A percentile compares a stretch with the other conserved stretches of the same genome.
Conservation (phyloP, 345 rosid species). For the Arabidopsis arenosa region DNA sequence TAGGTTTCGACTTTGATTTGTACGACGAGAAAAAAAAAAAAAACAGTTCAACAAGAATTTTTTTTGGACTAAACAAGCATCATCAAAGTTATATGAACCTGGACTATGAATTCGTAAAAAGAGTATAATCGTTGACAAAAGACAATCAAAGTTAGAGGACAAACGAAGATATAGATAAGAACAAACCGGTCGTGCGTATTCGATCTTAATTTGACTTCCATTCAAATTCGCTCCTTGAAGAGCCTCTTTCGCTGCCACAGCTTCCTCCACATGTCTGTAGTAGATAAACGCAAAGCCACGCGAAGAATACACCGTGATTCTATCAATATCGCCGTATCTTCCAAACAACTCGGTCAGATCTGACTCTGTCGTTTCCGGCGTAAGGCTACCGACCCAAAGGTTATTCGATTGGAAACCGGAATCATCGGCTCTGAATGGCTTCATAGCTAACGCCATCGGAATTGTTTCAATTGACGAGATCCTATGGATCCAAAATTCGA, state of each 20-base stretch:
- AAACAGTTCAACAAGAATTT: not conserved
- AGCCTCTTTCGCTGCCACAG: conserved; percentile 72
- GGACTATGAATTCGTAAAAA: conserved; percentile 16
- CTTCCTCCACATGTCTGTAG: conserved; percentile 85
- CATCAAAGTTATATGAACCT: conserved; percentile 18
- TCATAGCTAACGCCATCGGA: conserved; percentile 53
- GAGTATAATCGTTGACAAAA: conserved; percentile 12
- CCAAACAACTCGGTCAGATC: conserved; percentile 73
- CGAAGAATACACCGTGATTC: conserved; percentile 70
- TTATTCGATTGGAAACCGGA: conserved; percentile 59
- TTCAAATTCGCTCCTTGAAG: conserved; percentile 70
- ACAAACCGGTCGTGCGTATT: conserved; percentile 99
- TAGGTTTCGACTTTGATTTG: conserved; percentile 26
- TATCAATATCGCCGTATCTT: conserved; percentile 73
- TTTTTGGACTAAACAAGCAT: conserved; percentile 16
- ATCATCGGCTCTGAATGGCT: conserved; percentile 47
- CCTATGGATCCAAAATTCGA: conserved; percentile 7
- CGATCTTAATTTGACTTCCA: conserved; percentile 76
- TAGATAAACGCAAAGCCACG: conserved; percentile 79
- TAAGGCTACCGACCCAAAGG: conserved; percentile 86
- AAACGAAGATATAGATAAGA: conserved; percentile 56
- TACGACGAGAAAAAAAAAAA: conserved; percentile 7
- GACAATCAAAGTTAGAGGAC: conserved; percentile 12
- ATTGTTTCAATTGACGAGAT: not conserved
- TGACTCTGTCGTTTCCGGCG: conserved; percentile 62